Percentiles rank a stretch among this genome's conserved stretches.
Conservation (phyloP, 495 filamentous ascomycete genomes). For the Mytilinidion resinicola region DNA sequence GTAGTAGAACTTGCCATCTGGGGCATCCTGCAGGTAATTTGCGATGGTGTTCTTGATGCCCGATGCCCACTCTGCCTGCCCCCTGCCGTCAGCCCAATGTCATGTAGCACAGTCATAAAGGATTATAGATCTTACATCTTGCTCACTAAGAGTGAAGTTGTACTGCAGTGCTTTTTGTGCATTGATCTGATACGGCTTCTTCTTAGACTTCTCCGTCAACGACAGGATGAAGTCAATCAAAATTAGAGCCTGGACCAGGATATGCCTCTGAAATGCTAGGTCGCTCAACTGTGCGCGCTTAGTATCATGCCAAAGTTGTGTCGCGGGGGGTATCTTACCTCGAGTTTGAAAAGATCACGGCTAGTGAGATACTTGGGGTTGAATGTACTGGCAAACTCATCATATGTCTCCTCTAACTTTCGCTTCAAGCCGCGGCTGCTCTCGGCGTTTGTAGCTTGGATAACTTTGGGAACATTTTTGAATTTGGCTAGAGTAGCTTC, state of each 20-base stretch:
- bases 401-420: constrained; percentile 56
- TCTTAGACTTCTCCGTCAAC: constrained; percentile 73
- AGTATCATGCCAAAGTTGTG: constrained; percentile 6
- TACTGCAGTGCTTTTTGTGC: constrained; percentile 75
- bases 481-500: constrained; percentile 75
- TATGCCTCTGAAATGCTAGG: constrained; percentile 84
- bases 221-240: constrained; percentile 88
- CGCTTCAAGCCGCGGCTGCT: constrained; percentile 60
- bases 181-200: constrained; percentile 61
- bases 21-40: constrained; percentile 67
- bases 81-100: constrained; percentile 27
- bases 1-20: constrained; percentile 85
- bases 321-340: constrained; percentile 48
- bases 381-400: constrained; percentile 65
- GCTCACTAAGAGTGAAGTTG: constrained; percentile 63
- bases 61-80: constrained; percentile 64
- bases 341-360: constrained; percentile 87
- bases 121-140: constrained; percentile 57
- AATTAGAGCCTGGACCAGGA: constrained; percentile 90
- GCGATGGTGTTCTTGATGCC: constrained; percentile 67
- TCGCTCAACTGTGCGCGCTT: constrained; percentile 64
- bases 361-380: constrained; percentile 97
- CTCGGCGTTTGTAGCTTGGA: constrained; percentile 51
- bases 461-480: constrained; percentile 67
- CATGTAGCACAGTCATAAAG: constrained; percentile 13